These are phyloP conservation scores for Bjerkandera adusta DNA, from an alignment of 1,284 basidiomycete genomes.

Conservation along the genomic window DNA sequence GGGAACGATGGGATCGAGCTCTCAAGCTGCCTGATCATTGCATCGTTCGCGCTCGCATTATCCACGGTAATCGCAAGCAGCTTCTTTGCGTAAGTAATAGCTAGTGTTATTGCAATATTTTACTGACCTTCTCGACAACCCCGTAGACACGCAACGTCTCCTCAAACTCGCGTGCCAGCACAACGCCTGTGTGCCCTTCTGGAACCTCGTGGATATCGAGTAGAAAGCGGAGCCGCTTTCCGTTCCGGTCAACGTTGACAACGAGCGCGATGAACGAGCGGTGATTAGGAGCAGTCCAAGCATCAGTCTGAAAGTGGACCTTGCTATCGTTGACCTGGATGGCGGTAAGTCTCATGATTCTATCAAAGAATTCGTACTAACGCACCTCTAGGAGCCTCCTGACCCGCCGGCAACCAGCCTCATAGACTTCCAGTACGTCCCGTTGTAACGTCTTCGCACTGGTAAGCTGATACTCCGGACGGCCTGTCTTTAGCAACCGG, in stretches of 20 bases:
- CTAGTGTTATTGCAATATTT: neutral
- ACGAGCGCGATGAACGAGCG: constrained; percentile 24
- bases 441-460: too few relatives aligned
- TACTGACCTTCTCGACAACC: constrained; percentile 1
- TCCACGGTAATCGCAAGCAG: constrained; percentile 27
- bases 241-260: constrained; percentile 26
- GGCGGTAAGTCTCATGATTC: neutral
- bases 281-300: constrained; percentile 33
- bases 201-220: constrained; percentile 16
- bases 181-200: constrained; percentile 16
- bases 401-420: too few relatives aligned
- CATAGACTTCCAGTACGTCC: too few relatives aligned
- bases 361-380: too few relatives aligned
- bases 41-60: constrained; percentile 32
- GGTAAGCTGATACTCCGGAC: too few relatives aligned
- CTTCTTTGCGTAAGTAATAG: constrained; percentile 14
- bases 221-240: constrained; percentile 20
- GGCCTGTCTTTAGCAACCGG: too few relatives aligned
- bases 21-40: constrained; percentile 28
- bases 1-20: constrained; percentile 22
- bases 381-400: too few relatives aligned
- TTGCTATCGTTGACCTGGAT: constrained; percentile 19
- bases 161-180: constrained; percentile 20
- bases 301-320: constrained; percentile 28
- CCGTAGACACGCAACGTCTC: neutral